Evolutionary conservation across 495 filamentous ascomycete genomes (phyloP), one percentile per base, ranked within the genome.

Genomic region (Penicillium riverlandense): DNA sequence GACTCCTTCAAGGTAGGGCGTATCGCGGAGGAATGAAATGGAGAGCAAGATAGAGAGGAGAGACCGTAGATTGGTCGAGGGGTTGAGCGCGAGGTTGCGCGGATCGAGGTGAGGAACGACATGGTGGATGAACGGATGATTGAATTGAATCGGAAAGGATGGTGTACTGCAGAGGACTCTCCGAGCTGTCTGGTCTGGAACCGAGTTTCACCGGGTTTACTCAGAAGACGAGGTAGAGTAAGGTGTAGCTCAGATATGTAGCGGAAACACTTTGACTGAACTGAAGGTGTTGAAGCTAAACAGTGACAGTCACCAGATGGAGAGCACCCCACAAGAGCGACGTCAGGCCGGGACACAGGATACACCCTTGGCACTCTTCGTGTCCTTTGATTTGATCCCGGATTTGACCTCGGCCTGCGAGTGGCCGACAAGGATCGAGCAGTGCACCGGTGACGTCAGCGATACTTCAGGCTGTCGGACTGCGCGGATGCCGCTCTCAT

Each of bases 71-170:
- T 55, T 14, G 48, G 40, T 41, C 44, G 58, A 9, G 48, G 41
- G 34, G 51, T 40, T 16, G 50, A 56, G 38, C 56, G 53, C 22
- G 60, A 46, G 30, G 50, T 41, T 41, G 52, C 40, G 16, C 61
- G 61, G 29, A 63, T 27, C 16, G 63, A 46, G 35, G 59, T 37
- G 41, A 67, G 53, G 49, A 66, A 65, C 2, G 62, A 59, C 64
- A 67, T 67, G 37, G 14, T 50, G 9, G 35, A 57, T 37, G 41
- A 65, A 66, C 62, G 3, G 62, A 59, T 60, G 65, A 63, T 34
- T 9, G 8, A 27, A 2, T 11, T 32, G 13, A 31, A 43, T 40
- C 9, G 7, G n/a, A 34, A 15, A 22, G 27, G 16, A 11, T 12
- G 42, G 11, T 16, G 16, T 0, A 22, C 22, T 22, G 22, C 4